Percentiles rank a stretch among this genome's conserved stretches.
phyloP scores from a whole-genome alignment of 805 yeast genomes.

The Candida alai region DNA sequence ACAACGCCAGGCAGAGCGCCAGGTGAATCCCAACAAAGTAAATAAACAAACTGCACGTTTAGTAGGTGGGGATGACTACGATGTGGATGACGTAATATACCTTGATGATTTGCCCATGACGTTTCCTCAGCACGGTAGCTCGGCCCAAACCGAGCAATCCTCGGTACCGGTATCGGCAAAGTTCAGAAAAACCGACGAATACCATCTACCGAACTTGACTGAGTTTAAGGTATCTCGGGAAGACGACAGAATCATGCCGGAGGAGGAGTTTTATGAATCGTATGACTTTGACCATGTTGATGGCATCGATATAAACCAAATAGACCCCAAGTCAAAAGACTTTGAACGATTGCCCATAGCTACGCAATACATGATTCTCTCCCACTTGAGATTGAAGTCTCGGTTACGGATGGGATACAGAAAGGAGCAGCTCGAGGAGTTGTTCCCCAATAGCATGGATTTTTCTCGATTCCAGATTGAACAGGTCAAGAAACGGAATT shows the following conservation, averaged over 20 bases:
- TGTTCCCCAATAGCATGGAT: constrained; percentile 84
- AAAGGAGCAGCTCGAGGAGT: constrained; percentile 75
- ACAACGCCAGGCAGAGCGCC: constrained; percentile 48
- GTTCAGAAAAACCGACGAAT: constrained; percentile 70
- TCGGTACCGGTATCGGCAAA: constrained; percentile 5
- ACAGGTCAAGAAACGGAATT: constrained; percentile 89
- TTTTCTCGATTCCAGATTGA: constrained; percentile 90
- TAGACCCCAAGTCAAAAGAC: constrained; percentile 81
- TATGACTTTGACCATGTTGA: constrained; percentile 58
- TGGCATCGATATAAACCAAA: constrained; percentile 62
- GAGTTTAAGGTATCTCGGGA: constrained; percentile 47
- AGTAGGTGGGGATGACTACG: constrained; percentile 8
- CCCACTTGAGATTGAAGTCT: constrained; percentile 77
- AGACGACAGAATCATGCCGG: constrained; percentile 74
- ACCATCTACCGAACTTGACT: constrained; percentile 72
- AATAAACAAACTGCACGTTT: constrained; percentile 3
- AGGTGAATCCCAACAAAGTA: constrained; percentile 2
- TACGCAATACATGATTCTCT: constrained; percentile 83
- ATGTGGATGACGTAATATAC: constrained; percentile 13
- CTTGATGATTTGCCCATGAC: constrained; percentile 18
- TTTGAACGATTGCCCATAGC: constrained; percentile 75
- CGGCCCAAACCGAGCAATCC: constrained; percentile 4
- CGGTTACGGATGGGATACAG: constrained; percentile 93
- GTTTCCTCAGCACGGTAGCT: constrained; percentile 3
- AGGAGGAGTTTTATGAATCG: constrained; percentile 63